Conservation (phyloP, 2,329 filamentous ascomycete species). For the Alternaria triticimaculans region DNA sequence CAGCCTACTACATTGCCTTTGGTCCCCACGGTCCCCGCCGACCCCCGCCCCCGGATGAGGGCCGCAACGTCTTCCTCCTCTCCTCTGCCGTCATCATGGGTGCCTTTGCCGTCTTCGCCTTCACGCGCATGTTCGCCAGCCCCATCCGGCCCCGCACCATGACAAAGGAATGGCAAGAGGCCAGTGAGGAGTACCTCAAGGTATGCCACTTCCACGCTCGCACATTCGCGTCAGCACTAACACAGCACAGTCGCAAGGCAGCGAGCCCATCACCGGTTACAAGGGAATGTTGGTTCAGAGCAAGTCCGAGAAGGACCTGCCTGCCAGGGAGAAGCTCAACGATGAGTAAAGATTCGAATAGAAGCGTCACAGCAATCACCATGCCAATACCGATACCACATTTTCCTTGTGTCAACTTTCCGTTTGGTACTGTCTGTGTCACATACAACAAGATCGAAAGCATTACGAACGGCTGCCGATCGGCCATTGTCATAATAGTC, state of each 20-base stretch:
- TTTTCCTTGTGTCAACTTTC: slow-evolving; percentile 48
- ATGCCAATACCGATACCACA: slow-evolving; percentile 38
- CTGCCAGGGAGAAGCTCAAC: slow-evolving; percentile 34
- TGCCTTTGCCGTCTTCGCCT: slow-evolving; percentile 74
- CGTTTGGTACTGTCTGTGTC: slow-evolving; percentile 48
- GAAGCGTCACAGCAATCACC: slow-evolving; percentile 33
- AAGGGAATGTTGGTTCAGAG: slow-evolving; percentile 51
- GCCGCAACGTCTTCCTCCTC: slow-evolving; percentile 77
- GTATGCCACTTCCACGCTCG: slow-evolving; percentile 60
- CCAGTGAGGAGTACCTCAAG: slow-evolving; percentile 90
- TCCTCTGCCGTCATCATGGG: slow-evolving; percentile 70
- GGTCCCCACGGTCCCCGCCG: slow-evolving; percentile 94
- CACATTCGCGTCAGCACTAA: slow-evolving; percentile 17
- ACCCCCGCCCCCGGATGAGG: slow-evolving; percentile 81
- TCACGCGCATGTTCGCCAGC: slow-evolving; percentile 72
- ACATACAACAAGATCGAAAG: slow-evolving; percentile 37
- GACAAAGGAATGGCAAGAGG: slow-evolving; percentile 97
- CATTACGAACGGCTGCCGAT: slow-evolving; percentile 31
- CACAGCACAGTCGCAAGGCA: slow-evolving; percentile 43
- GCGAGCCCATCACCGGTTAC: slow-evolving; percentile 49
- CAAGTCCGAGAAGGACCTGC: slow-evolving; percentile 43
- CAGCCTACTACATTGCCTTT: slow-evolving; percentile 99
- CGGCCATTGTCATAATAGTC: slow-evolving; percentile 47
- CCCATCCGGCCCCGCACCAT: slow-evolving; percentile 78
- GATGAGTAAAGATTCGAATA: slow-evolving; percentile 39